Evolutionary conservation across 768 basidiomycete species (phyloP).

Genomic region (Lactifluus volemus): DNA sequence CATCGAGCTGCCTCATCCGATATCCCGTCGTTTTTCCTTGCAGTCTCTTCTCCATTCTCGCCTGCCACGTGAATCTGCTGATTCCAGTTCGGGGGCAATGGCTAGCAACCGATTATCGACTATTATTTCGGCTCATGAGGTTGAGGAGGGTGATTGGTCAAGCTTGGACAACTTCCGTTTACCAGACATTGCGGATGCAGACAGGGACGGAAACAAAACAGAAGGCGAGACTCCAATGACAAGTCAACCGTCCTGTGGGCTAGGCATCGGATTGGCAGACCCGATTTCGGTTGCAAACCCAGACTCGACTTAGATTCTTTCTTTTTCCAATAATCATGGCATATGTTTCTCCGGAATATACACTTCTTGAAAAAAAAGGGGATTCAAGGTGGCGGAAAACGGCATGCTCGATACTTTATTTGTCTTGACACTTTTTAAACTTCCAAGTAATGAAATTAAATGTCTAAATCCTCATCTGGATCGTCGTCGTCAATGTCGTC

Average conservation of each 20-base stretch:
- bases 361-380: background rate
- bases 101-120: conserved; percentile 8
- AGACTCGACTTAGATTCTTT: background rate
- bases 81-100: background rate
- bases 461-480: conserved; percentile 90
- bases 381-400: background rate
- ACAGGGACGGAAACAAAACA: background rate
- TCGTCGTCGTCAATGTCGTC: conserved; percentile 95
- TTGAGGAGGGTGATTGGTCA: background rate
- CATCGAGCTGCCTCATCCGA: background rate
- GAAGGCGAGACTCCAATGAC: background rate
- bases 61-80: background rate
- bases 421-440: background rate
- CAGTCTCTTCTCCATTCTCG: conserved; percentile 15
- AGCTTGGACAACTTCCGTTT: background rate
- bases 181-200: background rate
- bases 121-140: background rate
- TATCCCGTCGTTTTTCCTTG: conserved; percentile 15
- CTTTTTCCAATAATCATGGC: background rate
- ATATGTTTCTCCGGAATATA: background rate
- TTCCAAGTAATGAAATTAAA: conserved; percentile 31
- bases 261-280: background rate
- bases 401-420: conserved; percentile 6
- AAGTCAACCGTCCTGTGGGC: background rate
- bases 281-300: background rate